Evolutionary conservation across 148 eudicot genomes (phyloP).

Genomic region (Rhododendron vialii): DNA sequence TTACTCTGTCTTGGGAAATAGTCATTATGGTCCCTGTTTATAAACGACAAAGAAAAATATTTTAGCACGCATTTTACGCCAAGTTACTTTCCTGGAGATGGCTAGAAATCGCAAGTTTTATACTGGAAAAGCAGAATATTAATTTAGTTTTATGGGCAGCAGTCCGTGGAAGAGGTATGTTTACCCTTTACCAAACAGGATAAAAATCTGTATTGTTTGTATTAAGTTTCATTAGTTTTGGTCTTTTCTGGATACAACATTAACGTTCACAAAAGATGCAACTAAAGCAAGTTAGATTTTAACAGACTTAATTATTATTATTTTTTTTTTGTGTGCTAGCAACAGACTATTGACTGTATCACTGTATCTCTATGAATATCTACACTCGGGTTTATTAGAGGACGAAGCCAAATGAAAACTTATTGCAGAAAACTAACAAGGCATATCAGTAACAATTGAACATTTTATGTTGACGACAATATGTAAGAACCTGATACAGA

Average conservation of each 20-base stretch:
- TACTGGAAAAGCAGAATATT: background rate
- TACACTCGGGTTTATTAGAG: background rate
- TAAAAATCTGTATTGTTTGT: background rate
- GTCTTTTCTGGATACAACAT: background rate
- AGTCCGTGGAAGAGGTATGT: background rate
- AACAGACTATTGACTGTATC: background rate
- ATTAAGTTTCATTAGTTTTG: background rate
- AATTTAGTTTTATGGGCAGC: background rate
- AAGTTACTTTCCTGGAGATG: background rate
- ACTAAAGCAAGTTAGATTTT: background rate
- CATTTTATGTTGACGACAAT: background rate
- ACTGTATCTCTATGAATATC: background rate
- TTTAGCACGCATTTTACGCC: background rate
- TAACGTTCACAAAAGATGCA: background rate
- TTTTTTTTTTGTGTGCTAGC: background rate
- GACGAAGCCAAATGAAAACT: background rate
- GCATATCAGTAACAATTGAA: background rate
- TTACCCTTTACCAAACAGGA: background rate
- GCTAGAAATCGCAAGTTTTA: background rate
- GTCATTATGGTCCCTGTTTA: constrained; percentile 77
- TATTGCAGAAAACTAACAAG: background rate
- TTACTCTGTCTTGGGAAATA: constrained; percentile 64
- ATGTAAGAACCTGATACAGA: background rate
- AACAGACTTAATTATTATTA: background rate
- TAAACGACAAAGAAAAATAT: background rate